Conservation (phyloP, 495 filamentous ascomycete genomes). For the Entonaema liquescens region DNA sequence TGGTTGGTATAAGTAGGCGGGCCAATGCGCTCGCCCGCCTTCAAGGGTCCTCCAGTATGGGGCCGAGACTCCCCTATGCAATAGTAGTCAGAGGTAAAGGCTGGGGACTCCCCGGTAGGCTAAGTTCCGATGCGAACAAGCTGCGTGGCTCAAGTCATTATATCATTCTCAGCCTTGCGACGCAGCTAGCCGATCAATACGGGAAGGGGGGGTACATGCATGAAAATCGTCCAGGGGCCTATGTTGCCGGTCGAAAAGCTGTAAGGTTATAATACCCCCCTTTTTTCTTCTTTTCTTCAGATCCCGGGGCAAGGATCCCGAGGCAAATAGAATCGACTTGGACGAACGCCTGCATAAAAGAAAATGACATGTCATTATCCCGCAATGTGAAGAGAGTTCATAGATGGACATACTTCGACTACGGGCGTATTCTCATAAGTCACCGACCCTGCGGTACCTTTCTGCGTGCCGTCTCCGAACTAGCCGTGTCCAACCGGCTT, state of each 20-base stretch:
- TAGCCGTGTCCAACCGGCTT: slow-evolving; percentile 11
- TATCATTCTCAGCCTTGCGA: slow-evolving; percentile 12
- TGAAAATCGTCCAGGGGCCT: neutral
- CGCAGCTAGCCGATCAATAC: slow-evolving; percentile 6
- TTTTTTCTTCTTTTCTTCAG: slow-evolving; percentile 4
- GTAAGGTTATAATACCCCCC: neutral
- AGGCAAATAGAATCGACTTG: neutral
- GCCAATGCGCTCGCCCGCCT: slow-evolving; percentile 20
- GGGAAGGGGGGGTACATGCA: neutral
- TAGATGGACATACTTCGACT: neutral
- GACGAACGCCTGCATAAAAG: slow-evolving; percentile 12
- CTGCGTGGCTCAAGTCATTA: neutral
- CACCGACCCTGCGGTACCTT: neutral
- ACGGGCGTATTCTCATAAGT: neutral
- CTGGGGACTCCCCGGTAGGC: neutral
- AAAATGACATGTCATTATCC: slow-evolving; percentile 22
- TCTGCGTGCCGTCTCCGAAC: slow-evolving; percentile 1
- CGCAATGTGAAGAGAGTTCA: neutral
- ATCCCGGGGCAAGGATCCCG: neutral
- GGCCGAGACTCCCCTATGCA: neutral
- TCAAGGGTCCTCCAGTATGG: slow-evolving; percentile 17
- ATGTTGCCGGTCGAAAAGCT: neutral
- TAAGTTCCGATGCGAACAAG: slow-evolving; percentile 12
- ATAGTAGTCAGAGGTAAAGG: slow-evolving; percentile 15
- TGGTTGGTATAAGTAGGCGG: slow-evolving; percentile 6